Percentiles rank a stretch among this genome's conserved stretches.
Conservation (phyloP, 1,284 basidiomycete species). For the Pseudozyma pruni region DNA sequence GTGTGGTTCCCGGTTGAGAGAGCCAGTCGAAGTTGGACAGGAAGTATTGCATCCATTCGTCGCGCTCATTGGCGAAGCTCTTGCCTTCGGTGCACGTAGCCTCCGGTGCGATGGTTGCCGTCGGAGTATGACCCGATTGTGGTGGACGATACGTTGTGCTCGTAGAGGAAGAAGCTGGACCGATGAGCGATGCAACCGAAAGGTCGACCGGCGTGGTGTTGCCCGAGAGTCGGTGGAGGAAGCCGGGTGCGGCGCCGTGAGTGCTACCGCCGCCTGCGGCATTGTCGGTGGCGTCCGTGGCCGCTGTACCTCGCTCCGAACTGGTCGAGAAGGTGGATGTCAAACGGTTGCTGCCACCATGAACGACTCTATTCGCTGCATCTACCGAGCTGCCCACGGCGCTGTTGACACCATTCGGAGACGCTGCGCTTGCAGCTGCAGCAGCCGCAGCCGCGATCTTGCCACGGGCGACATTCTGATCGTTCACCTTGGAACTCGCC, state of each 20-base stretch:
- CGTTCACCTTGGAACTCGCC: constrained; percentile 21
- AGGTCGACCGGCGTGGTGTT: constrained; percentile 19
- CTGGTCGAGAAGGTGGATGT: constrained; percentile 42
- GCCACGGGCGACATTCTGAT: constrained; percentile 15
- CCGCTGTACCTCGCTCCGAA: constrained; percentile 32
- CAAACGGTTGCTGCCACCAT: constrained; percentile 4
- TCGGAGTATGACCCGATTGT: constrained; percentile 2
- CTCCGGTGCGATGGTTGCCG: constrained; percentile 1
- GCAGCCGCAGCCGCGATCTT: constrained; percentile 4
- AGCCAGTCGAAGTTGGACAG: constrained; percentile 51
- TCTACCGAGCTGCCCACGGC: constrained; percentile 1
- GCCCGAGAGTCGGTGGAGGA: neutral
- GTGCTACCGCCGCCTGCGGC: neutral
- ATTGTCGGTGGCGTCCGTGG: neutral
- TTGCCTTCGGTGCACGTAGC: constrained; percentile 6
- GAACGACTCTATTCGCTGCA: constrained; percentile 2
- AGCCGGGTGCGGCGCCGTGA: neutral
- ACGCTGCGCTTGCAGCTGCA: neutral
- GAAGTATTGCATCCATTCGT: constrained; percentile 53
- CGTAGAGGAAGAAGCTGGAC: constrained; percentile 1
- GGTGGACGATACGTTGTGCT: constrained; percentile 9
- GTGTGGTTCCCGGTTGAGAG: constrained; percentile 13
- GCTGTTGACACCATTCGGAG: constrained; percentile 3
- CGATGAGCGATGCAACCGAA: constrained; percentile 20
- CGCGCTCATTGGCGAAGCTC: constrained; percentile 28